Percentiles rank a stretch among this genome's conserved stretches.
Conservation (phyloP, 768 basidiomycete genomes). For the Butyriboletus loyo region DNA sequence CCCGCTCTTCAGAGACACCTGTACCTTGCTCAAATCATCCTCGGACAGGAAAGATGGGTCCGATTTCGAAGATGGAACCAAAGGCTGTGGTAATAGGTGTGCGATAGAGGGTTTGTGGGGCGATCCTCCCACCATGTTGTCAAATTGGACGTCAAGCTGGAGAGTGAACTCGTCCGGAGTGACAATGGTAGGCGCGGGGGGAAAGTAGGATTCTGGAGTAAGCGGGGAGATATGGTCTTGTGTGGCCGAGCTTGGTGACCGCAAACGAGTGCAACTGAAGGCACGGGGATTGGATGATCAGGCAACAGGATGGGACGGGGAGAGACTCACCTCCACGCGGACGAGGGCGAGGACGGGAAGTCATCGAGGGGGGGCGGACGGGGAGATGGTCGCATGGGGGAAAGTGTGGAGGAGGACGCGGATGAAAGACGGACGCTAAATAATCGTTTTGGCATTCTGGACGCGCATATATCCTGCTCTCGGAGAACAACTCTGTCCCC, state of each 20-base stretch:
- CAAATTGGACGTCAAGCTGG: constrained; percentile 9
- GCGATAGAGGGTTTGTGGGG: neutral
- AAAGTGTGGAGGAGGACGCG: neutral
- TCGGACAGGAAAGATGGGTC: constrained; percentile 4
- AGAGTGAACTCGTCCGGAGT: constrained; percentile 12
- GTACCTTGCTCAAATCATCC: constrained; percentile 13
- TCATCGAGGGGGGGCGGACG: neutral
- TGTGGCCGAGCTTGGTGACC: constrained; percentile 12
- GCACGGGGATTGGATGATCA: no score
- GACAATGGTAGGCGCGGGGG: constrained; percentile 9
- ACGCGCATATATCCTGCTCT: neutral
- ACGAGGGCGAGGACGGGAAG: constrained; percentile 21
- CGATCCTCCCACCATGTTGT: neutral
- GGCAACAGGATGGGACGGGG: neutral
- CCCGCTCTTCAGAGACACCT: constrained; percentile 16
- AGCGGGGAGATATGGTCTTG: constrained; percentile 12
- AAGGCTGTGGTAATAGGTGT: neutral
- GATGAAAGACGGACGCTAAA: neutral
- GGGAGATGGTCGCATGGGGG: constrained; percentile 5
- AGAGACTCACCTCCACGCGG: constrained; percentile 24
- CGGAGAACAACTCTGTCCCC: constrained; percentile 9
- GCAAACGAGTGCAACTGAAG: constrained; percentile 10
- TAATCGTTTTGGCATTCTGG: constrained; percentile 4
- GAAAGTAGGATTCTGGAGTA: constrained; percentile 19
- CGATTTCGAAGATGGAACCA: neutral